Conservation (phyloP, 1,284 basidiomycete species). For the Ceratobasidium sp. region DNA sequence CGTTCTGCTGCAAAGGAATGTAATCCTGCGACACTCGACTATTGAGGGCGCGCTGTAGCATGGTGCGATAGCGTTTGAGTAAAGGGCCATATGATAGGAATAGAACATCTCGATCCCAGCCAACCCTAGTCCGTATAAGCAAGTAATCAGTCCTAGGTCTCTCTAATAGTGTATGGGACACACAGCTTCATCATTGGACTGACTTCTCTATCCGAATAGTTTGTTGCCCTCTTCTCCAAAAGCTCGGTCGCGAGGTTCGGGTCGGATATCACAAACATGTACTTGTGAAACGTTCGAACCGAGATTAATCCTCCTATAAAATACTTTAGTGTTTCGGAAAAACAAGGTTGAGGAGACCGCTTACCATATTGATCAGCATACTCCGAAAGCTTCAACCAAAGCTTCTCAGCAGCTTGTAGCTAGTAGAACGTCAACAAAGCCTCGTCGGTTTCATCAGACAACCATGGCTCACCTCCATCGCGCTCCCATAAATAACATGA, state of each 20-base stretch:
- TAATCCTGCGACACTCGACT: conserved; percentile 7
- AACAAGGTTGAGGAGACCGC: not conserved
- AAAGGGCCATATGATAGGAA: not conserved
- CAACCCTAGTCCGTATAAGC: not conserved
- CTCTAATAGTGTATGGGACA: not conserved
- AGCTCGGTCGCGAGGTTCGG: conserved; percentile 1
- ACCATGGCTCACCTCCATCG: too few relatives aligned
- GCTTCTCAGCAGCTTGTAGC: conserved; percentile 1
- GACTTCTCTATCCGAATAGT: conserved; percentile 19
- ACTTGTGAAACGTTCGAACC: conserved; percentile 6
- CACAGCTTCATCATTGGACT: conserved; percentile 16
- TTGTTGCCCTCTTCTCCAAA: conserved; percentile 21
- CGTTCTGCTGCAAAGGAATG: conserved; percentile 7
- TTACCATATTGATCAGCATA: conserved; percentile 27
- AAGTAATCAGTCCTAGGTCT: too few relatives aligned
- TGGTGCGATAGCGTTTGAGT: too few relatives aligned
- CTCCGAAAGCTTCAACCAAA: conserved; percentile 33
- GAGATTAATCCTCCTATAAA: not conserved
- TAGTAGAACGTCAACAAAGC: not conserved
- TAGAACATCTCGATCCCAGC: conserved; percentile 19
- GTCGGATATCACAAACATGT: conserved; percentile 8
- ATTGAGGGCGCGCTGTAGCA: conserved; percentile 16
- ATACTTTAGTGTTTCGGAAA: not conserved
- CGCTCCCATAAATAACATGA: not conserved
- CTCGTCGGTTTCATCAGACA: too few relatives aligned